Evolutionary conservation across 768 basidiomycete species (phyloP), one percentile per base, ranked within the genome.

Genomic region (Termitomyces sp.): DNA sequence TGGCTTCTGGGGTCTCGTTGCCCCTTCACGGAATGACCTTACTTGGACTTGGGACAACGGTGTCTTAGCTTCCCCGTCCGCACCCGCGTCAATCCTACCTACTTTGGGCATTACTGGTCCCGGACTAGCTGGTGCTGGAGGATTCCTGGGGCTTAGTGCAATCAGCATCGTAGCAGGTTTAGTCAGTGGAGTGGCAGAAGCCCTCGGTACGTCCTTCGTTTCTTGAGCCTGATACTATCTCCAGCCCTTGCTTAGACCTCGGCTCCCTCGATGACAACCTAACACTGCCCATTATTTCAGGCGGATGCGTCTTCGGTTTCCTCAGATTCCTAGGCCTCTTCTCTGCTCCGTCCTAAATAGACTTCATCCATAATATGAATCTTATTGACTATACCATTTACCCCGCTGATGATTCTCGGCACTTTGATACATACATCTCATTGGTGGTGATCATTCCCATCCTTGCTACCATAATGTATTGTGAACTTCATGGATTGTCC

Each of bases 231-330:
- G 20, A 12, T 12, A 10, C 9, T 28, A 24, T 8, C 62, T 55
- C 55, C 51, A 29, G 53, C n/a, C 51, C 36, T 46, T 18, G 20
- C 22, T 49, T 67, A 96, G 92, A 95, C 69, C 76, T 96, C 3
- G 92, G 92, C 18, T 81, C 80, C 0, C 68, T 93, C 39, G 94
- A 97, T 65, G 94, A 97, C 67, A 96, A 97, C 68, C 70, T 97
- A 26, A 95, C 92, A 8, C 73, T 97, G 26, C 94, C 94, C 4
- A 85, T 96, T 66, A 83, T 95, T 55, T 86, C 92, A 6, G 94
- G 94, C 3, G 89, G 84, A 18, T 81, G 76, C 51, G 69, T 80
- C 39, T 64, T 73, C 18, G 77, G 72, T 9, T 77, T 80, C 64
- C 62, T 80, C 54, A 78, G 76, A 60, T 57, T 77, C 22, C 59